Evolutionary conservation across 148 eudicot genomes (phyloP), one percentile per base, ranked within the genome.

Genomic region (Linanthus parryae): DNA sequence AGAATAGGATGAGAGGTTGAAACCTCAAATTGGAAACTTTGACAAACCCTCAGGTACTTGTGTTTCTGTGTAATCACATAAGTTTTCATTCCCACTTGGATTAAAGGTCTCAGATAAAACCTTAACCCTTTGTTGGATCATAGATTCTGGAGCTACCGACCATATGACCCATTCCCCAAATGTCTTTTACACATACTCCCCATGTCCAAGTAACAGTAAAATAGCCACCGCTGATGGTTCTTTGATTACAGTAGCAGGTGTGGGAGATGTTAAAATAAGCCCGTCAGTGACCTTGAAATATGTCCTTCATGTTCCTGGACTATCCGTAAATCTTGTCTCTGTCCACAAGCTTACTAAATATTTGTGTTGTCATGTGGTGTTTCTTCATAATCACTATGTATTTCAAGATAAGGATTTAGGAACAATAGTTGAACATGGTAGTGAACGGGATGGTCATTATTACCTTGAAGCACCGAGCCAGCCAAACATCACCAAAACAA

Each of bases 351-450:
- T 48, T 9, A 48, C 52, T 28, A 8, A 14, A n/a, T 19, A 48
- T 48, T 2, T 14, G 3, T 14, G 28, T 28, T 48, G 34, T 3
- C 26, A 28, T 28, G 36, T 48, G 21, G 17, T 19, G 2, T 51
- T 51, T 34, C 13, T 31, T 21, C 41, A 25, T 1, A 6, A 25
- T 20, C 11, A 19, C 13, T 51, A 41, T 20, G 26, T 33, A 28
- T 51, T 51, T 34, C 42, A 19, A 27, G 41, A 51, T 4, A 5
- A 34, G 27, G 26, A 17, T 18, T 13, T 15, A 23, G 20, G 35
- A 41, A 51, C 0, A 41, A 51, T 19, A 41, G 20, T 51, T 51
- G 56, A 27, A 28, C 56, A 11, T 51, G 56, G 36, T 48, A 7
- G 21, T 7, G 53, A 27, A n/a, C 2, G 26, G 53, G 35, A 27